Conservation (phyloP, 495 filamentous ascomycete species). For the Pyrenula aspistea region DNA sequence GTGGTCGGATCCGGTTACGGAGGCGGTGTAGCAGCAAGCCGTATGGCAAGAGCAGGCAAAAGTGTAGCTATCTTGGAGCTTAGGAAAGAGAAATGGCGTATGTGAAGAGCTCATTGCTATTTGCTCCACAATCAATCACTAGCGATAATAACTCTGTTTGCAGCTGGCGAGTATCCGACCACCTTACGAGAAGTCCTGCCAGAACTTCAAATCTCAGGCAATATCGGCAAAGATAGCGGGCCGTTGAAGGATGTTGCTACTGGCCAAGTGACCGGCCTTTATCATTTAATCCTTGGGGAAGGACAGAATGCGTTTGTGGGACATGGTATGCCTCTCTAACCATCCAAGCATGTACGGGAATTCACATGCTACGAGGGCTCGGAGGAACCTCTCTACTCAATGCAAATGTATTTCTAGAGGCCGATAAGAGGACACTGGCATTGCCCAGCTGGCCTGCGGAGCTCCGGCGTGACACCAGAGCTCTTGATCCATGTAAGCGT, state of each 20-base stretch:
- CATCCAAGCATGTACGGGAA: neutral
- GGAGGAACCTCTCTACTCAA: constrained; percentile 56
- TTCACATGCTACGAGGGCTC: constrained; percentile 27
- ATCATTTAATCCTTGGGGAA: constrained; percentile 49
- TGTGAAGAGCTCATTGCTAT: constrained; percentile 1
- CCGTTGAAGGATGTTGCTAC: neutral
- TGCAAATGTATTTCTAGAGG: constrained; percentile 53
- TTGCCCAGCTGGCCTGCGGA: constrained; percentile 48
- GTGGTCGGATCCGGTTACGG: constrained; percentile 60
- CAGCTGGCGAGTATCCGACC: constrained; percentile 47
- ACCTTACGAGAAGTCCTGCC: constrained; percentile 27
- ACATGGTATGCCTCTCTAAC: constrained; percentile 35
- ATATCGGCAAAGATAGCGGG: constrained; percentile 7
- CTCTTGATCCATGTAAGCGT: constrained; percentile 37
- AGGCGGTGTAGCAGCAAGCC: constrained; percentile 51
- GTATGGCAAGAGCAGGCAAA: constrained; percentile 50
- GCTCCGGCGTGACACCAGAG: constrained; percentile 32
- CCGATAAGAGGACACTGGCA: constrained; percentile 39
- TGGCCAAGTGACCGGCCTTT: constrained; percentile 48
- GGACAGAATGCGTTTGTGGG: constrained; percentile 55
- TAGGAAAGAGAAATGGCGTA: constrained; percentile 49
- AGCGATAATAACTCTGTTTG: neutral
- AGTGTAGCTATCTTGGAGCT: constrained; percentile 51
- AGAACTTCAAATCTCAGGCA: constrained; percentile 46
- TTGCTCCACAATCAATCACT: neutral